phyloP scores from a whole-genome alignment of 1,284 basidiomycete species.

The Tremellales sp. region DNA sequence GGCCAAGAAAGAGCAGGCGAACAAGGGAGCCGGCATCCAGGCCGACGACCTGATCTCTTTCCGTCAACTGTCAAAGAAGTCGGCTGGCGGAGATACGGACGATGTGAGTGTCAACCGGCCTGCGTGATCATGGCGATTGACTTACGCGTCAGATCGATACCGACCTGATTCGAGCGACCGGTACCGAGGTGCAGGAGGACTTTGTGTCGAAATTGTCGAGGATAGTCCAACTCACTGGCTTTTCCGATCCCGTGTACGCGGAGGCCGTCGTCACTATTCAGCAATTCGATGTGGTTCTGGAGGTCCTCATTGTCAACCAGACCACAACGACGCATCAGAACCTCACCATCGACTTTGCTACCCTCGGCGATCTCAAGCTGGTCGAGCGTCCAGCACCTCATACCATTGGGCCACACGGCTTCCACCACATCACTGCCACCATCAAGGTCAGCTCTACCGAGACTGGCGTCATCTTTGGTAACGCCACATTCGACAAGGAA shows the following conservation, averaged over 20 bases:
- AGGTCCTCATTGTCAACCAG: conserved; percentile 96
- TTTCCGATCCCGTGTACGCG: conserved; percentile 97
- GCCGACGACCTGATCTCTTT: conserved; percentile 91
- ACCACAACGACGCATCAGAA: conserved; percentile 93
- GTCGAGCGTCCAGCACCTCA: conserved; percentile 91
- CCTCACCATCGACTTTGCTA: conserved; percentile 95
- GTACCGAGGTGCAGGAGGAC: conserved; percentile 83
- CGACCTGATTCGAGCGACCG: conserved; percentile 87
- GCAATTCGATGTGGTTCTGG: conserved; percentile 94
- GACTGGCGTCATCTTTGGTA: conserved; percentile 97
- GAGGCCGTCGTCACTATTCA: conserved; percentile 98
- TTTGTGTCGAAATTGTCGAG: conserved; percentile 94
- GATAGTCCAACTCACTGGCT: conserved; percentile 94
- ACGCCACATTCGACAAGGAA: conserved; percentile 94
- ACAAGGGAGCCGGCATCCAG: conserved; percentile 71
- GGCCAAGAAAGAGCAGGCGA: conserved; percentile 79
- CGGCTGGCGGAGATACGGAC: conserved; percentile 66
- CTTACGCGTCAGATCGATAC: conserved; percentile 66
- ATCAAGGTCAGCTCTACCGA: conserved; percentile 98
- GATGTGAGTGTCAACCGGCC: conserved; percentile 59
- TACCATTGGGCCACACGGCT: conserved; percentile 91
- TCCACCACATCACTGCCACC: conserved; percentile 98
- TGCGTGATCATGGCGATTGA: background rate
- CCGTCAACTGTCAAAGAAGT: conserved; percentile 92
- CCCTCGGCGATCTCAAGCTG: conserved; percentile 93